Evolutionary conservation across 2,329 filamentous ascomycete genomes (phyloP), one percentile per base, ranked within the genome.

Genomic region (Alternaria arborescens): DNA sequence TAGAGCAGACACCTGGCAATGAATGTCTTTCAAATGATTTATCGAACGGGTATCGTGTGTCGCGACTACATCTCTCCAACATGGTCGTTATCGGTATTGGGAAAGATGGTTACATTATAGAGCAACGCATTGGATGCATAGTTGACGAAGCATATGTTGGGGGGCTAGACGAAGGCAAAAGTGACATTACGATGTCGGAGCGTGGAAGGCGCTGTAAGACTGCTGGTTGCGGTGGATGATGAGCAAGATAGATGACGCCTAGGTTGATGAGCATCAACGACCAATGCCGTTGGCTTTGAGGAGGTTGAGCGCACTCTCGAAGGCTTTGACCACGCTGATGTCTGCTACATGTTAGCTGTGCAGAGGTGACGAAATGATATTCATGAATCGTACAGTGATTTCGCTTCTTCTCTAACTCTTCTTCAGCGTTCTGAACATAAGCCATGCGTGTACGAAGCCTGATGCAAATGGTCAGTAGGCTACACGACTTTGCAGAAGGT

Each of bases 371-470:
- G 20, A 38, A 8, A n/a, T 1, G 14, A 14, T 18, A n/a, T 5
- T 20, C 20, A 38, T 28, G n/a, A 2, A 36, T 3, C 91, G 81
- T 81, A 97, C 93, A 92, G 71, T 97, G 93, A 62, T 89, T 84
- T 72, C 93, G 90, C 75, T 91, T 95, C 67, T 89, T 85, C 55
- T 88, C 87, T 58, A 97, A 83, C 26, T 84, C 86, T 40, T 87
- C 82, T 75, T 97, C 94, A 0, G 90, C 87, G 43, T 92, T 83
- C 63, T 90, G 87, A 30, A 97, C 92, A 75, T 90, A 91, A 62
- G 88, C 84, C 75, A 90, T 88, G 63, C 93, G 88, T 2, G 94
- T 97, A 72, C 90, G 91, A 46, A 97, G 84, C 56, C 91, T 92
- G 63, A 10, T 46, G 48, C 28, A 24, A 12, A 47, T 11, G 32